A percentile compares a stretch with the other conserved stretches of the same genome.
Conservation (phyloP, 2,329 filamentous ascomycete genomes). For the Botrytis cinerea region DNA sequence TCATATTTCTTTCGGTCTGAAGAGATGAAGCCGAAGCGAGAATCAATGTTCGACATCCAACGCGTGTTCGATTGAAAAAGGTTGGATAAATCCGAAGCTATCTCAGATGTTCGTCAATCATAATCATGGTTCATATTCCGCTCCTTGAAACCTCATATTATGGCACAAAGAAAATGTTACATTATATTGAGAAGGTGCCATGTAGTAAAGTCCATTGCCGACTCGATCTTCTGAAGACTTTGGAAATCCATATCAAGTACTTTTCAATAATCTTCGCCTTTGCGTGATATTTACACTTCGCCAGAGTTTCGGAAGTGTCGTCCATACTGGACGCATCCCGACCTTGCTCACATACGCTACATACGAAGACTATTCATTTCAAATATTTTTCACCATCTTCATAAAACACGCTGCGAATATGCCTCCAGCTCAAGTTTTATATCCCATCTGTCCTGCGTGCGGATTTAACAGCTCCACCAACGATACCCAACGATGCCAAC, state of each 20-base stretch:
- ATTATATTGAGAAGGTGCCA: neutral
- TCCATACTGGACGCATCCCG: neutral
- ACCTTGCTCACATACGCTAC: too few species aligned
- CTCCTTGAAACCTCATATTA: neutral
- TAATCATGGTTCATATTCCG: neutral
- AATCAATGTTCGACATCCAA: neutral
- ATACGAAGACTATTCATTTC: too few species aligned
- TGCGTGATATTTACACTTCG: neutral
- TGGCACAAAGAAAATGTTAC: neutral
- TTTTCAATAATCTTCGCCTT: neutral
- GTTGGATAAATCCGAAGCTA: neutral
- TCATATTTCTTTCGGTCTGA: neutral
- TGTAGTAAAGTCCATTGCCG: neutral
- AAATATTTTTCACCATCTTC: too few species aligned
- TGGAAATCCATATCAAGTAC: neutral
- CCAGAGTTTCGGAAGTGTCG: neutral
- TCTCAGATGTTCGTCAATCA: neutral
- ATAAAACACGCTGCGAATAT: rapidly evolving
- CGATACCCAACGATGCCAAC: rapidly evolving
- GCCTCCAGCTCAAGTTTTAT: too few species aligned
- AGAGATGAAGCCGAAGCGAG: neutral
- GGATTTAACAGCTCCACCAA: rapidly evolving
- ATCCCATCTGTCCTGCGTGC: neutral
- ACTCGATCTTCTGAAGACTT: neutral
- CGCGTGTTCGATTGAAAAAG: neutral